Evolutionary conservation across 2,329 filamentous ascomycete genomes (phyloP), one percentile per base, ranked within the genome.

Genomic region (Diaporthe sp.): DNA sequence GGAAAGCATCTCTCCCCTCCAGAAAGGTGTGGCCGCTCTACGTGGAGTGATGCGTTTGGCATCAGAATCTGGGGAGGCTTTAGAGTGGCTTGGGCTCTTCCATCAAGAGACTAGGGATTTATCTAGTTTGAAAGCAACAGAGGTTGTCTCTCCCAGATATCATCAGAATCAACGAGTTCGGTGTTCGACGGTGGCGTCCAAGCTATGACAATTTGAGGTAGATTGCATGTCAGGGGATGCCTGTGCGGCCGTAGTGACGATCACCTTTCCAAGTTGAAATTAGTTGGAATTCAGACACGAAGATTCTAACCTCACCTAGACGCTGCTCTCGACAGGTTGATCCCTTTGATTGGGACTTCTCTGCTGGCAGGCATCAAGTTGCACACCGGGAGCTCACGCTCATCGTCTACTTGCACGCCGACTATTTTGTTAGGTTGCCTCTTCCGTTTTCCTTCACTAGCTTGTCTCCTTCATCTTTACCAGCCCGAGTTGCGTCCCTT

Each of bases 231-330:
- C 46, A 53, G 49, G 49, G 46, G 65, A 28, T 53, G 49, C 46
- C 46, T 69, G 65, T 22, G 51, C n/a, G 34, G 10, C 22, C 34
- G n/a, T 10, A 42, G 34, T 53, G 65, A 55, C n/a, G 65, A 69
- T 55, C 65, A 12, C 34, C 46, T 68, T 22, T 68, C 65, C 65
- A 69, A 31, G 7, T 39, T 13, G n/a, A 22, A 39, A 39, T 9
- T 42, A 22, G 17, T 31, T 10, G 22, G 34, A 39, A 15, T 5
- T 8, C 12, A 15, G 9, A 69, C 34, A 49, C 22, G 7, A 10
- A 25, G 10, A 17, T 25, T 28, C 31, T 15, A 8, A 53, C 22
- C 2, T 22, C 34, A 17, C 22, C 3, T 31, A 4, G 7, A 39
- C 28, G 4, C 28, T 69, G 51, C 49, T 22, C 65, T 25, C 15